Base-by-base conservation (phyloP, 176 grass and related monocot species). In the Otatea glauca region DNA sequence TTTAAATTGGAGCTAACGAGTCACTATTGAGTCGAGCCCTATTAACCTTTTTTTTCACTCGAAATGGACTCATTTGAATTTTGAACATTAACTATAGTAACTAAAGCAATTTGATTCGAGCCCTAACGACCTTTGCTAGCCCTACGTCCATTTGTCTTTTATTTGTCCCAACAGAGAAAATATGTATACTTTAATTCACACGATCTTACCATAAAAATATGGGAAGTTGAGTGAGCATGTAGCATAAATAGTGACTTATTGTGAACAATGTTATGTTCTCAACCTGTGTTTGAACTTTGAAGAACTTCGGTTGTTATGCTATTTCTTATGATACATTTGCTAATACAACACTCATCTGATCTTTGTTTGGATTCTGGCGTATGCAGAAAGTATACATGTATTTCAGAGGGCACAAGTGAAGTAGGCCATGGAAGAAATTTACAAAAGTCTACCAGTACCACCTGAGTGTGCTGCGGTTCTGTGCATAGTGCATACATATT, bases 381-480 rank as follows among this genome's bases (percentile, higher is more conserved):
- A 23, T 94, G 92, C 92, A 97, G 95, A 94, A 76, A 92, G 87
- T 94, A 83, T 92, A 89, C 81, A 91, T 97, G 84, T 91, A 94
- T 81, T 97, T 94, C 88, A 97, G 94, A 97, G 90, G 94, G 45
- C 86, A 92, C 68, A 89, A 94, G 79, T 92, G 77, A 94, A 89
- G 43, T 64, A 51, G n/a, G 20, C 44, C 65, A 55, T n/a, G 5
- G 21, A 72, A 76, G 70, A 65, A 87, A 47, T 18, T 83, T 74
- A 65, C 43, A 67, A 16, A 27, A 77, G 48, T 34, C 54, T 44
- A 53, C 21, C 10, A 11, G 6, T 78, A 65, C 47, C 11, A 71
- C 81, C 7, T 32, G 80, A 37, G 69, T 32, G 68, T 62, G 34
- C 48, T 71, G 68, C 29, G 41, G 72, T 82, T 85, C n/a, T 82